phyloP scores from a whole-genome alignment of 768 basidiomycete species.

The Cystobasidium tubakii region DNA sequence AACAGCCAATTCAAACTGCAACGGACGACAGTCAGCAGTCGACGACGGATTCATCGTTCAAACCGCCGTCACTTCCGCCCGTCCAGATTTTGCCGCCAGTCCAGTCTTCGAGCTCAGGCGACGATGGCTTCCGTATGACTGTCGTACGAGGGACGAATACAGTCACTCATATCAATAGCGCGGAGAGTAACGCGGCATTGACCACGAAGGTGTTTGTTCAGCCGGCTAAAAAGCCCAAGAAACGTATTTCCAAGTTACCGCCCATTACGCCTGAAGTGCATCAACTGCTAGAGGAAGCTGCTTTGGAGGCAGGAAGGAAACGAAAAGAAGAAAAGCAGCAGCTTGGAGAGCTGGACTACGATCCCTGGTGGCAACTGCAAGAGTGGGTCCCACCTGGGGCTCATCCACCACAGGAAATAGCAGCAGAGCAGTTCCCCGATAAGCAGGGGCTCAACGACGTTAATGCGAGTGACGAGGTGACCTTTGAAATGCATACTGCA shows the following conservation, averaged over 20 bases:
- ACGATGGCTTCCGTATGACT: neutral
- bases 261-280: neutral
- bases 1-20: neutral
- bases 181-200: neutral
- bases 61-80: neutral
- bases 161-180: neutral
- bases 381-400: neutral
- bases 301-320: neutral
- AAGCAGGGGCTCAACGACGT: neutral
- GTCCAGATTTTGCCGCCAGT: neutral
- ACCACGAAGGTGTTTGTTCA: neutral
- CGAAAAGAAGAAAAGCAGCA: neutral
- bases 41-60: neutral
- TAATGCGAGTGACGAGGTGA: neutral
- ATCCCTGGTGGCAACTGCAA: neutral
- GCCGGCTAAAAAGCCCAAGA: neutral
- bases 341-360: neutral
- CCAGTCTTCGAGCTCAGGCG: neutral
- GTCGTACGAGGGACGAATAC: neutral
- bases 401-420: neutral
- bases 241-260: neutral
- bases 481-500: neutral
- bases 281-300: neutral
- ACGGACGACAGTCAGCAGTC: constrained; percentile 1
- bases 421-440: neutral